A percentile compares a stretch with the other conserved stretches of the same genome.
Evolutionary conservation across 768 basidiomycete species (phyloP).

Genomic region (Boletus speciosus): DNA sequence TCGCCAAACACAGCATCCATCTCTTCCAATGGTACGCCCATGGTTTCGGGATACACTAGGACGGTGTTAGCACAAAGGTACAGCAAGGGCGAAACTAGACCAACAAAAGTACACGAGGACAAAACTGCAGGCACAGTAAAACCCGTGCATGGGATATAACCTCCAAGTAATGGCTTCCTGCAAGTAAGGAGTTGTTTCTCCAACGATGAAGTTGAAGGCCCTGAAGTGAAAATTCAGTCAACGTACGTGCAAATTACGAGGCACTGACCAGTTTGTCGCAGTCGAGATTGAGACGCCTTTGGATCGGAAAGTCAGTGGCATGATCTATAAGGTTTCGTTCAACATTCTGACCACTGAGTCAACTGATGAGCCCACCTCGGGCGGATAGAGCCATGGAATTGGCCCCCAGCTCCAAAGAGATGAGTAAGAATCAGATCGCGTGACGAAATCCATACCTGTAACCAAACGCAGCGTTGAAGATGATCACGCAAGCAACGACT

Average conservation of each 20-base stretch:
- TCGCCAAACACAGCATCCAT: constrained; percentile 91
- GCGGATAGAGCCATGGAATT: constrained; percentile 83
- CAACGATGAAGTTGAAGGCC: constrained; percentile 89
- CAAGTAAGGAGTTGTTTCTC: constrained; percentile 80
- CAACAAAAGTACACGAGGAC: constrained; percentile 78
- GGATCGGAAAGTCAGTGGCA: constrained; percentile 84
- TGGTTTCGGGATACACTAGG: constrained; percentile 82
- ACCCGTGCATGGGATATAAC: constrained; percentile 93
- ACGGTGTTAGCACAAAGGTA: constrained; percentile 6
- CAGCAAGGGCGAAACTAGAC: constrained; percentile 26
- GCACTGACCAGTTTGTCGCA: constrained; percentile 65
- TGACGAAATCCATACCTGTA: constrained; percentile 51
- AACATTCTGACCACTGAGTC: not conserved
- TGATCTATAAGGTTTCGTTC: constrained; percentile 52
- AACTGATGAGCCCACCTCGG: constrained; percentile 51
- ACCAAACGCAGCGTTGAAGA: constrained; percentile 93
- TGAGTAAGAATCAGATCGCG: not conserved
- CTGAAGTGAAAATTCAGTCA: constrained; percentile 25
- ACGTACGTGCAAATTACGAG: not conserved
- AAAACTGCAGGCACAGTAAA: constrained; percentile 86
- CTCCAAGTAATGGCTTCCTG: constrained; percentile 89
- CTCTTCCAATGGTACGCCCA: constrained; percentile 83
- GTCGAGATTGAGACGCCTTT: constrained; percentile 97
- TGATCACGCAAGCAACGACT: constrained; percentile 84
- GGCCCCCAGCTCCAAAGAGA: constrained; percentile 64